Percentiles rank a stretch among this genome's conserved stretches.
These are phyloP conservation scores for Termitomyces heimii DNA, from an alignment of 768 basidiomycete species.

Conservation along the genomic window DNA sequence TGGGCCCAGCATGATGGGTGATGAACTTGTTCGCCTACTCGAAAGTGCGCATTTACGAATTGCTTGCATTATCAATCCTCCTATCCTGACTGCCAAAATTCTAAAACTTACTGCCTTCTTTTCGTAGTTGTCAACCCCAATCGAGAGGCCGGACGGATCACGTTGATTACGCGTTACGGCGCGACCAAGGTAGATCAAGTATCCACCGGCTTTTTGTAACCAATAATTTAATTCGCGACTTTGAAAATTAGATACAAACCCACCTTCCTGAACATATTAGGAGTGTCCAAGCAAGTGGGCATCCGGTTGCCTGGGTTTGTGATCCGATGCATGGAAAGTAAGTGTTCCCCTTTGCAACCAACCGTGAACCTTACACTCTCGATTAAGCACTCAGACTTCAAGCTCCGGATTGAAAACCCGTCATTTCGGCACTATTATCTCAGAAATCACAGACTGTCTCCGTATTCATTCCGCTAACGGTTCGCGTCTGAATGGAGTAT, in stretches of 20 bases:
- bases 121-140: slow-evolving; percentile 78
- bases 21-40: slow-evolving; percentile 72
- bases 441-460: slow-evolving; percentile 78
- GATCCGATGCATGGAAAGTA: slow-evolving; percentile 99
- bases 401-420: slow-evolving; percentile 82
- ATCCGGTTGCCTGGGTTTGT: slow-evolving; percentile 91
- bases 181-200: slow-evolving; percentile 59
- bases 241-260: slow-evolving; percentile 52
- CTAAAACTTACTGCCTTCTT: not conserved
- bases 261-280: slow-evolving; percentile 76
- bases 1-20: slow-evolving; percentile 78
- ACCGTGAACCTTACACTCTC: not conserved
- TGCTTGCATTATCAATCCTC: not conserved
- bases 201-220: too few species aligned
- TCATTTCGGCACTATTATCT: slow-evolving; percentile 83
- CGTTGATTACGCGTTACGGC: slow-evolving; percentile 91
- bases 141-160: slow-evolving; percentile 77
- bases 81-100: not conserved
- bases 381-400: slow-evolving; percentile 75
- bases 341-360: slow-evolving; percentile 19
- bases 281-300: slow-evolving; percentile 72
- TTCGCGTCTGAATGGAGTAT: slow-evolving; percentile 80
- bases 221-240: not conserved
- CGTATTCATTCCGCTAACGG: slow-evolving; percentile 67
- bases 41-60: slow-evolving; percentile 47